Base-by-base conservation (phyloP, 495 filamentous ascomycete genomes). In the Annulohypoxylon bovei region DNA sequence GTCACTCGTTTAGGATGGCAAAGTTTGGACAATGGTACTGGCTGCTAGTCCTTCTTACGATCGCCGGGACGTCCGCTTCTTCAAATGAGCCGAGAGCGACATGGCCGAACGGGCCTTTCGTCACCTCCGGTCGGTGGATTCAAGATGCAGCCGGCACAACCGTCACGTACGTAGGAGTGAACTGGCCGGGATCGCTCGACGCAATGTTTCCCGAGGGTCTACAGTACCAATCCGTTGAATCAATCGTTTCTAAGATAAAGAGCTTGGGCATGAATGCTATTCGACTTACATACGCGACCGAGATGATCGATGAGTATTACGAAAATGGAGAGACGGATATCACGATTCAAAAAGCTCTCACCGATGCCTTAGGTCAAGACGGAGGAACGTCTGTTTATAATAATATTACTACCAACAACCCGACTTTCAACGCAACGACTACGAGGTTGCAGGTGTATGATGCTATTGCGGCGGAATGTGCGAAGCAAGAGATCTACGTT, bases 191-290 rank as follows among this genome's bases (percentile, higher is more conserved):
- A 3, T 80, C 81, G 11, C 78, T 77, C 4, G 87, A 88, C 9
- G 76, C 81, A 11, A 88, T 88, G 84, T 75, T 89, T 23, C 87
- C 87, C 0, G 87, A 89, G 68, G 87, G 87, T 0, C 75, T 89
- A 11, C 83, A 88, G 62, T 87, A 88, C 63, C 77, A 81, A 39
- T 85, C 84, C 0, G 80, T 88, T 46, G 73, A 74, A 42, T 73
- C 75, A 4, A 87, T 87, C 14, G 81, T 87, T 0, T 62, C 66
- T 14, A 86, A 82, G 62, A 78, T 88, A 56, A 84, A 83, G 55
- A 76, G 76, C 28, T 55, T 85, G 18, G 84, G 84, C 5, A 85
- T 89, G 80, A 88, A 88, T 56, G 70, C 77, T 9, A 77, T 89
- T 27, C 82, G 87, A 0, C 74, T 89, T 1, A 88, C 87, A 1